Conservation (phyloP, 2,329 filamentous ascomycete species). For the Metarhizium anisopliae region DNA sequence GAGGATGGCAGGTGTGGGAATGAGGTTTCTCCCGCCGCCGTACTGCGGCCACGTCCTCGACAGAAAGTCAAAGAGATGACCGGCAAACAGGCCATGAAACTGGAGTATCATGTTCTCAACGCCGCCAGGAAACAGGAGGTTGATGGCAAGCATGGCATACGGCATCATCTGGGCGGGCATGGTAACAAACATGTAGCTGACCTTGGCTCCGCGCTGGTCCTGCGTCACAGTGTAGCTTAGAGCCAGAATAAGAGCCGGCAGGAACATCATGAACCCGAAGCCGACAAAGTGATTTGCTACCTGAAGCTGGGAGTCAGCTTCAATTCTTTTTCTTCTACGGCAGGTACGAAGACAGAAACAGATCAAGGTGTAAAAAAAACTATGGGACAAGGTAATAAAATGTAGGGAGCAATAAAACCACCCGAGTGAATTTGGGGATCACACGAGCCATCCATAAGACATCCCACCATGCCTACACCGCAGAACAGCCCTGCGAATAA, state of each 20-base stretch:
- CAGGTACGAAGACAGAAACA: background rate
- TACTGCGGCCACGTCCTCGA: constrained; percentile 82
- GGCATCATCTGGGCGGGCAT: constrained; percentile 78
- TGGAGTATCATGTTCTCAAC: constrained; percentile 50
- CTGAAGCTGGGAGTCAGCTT: constrained; percentile 15
- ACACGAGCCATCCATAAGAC: constrained; percentile 60
- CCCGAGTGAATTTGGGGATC: constrained; percentile 48
- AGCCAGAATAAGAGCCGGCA: constrained; percentile 63
- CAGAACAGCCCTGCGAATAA: constrained; percentile 62
- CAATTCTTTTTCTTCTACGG: background rate
- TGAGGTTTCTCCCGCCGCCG: constrained; percentile 69
- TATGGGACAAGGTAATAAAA: constrained; percentile 17
- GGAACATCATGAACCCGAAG: constrained; percentile 35
- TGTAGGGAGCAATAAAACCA: constrained; percentile 57
- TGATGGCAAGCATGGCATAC: constrained; percentile 67
- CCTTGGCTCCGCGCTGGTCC: constrained; percentile 69
- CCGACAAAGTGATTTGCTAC: constrained; percentile 22
- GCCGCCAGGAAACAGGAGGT: constrained; percentile 56
- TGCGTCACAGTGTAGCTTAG: constrained; percentile 78
- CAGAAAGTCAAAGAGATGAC: constrained; percentile 85
- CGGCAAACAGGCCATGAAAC: constrained; percentile 71
- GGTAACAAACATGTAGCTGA: constrained; percentile 72
- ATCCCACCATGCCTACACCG: constrained; percentile 70
- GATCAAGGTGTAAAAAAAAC: too few species aligned
- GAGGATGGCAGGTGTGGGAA: constrained; percentile 66